A percentile compares a stretch with the other conserved stretches of the same genome.
phyloP scores from a whole-genome alignment of 768 basidiomycete genomes.

The Rubroboletus satanas region DNA sequence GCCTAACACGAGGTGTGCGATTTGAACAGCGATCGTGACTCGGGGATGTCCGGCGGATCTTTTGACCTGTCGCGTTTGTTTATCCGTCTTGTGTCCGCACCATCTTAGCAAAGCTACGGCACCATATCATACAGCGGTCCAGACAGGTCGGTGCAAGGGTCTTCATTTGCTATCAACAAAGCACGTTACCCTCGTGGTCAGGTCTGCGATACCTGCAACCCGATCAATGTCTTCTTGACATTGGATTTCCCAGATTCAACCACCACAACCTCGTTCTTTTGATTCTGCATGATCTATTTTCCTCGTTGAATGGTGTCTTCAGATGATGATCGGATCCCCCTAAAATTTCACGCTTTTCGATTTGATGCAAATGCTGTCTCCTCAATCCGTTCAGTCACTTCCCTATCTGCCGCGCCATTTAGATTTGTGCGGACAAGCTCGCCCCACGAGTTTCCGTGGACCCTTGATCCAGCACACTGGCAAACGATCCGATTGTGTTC shows the following conservation, averaged over 20 bases:
- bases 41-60: conserved; percentile 22
- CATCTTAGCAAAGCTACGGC: conserved; percentile 13
- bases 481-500: neutral
- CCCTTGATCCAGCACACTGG: conserved; percentile 16
- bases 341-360: conserved; percentile 1
- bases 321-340: conserved; percentile 3
- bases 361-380: conserved; percentile 4
- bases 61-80: conserved; percentile 16
- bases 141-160: conserved; percentile 13
- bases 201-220: conserved; percentile 3
- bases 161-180: conserved; percentile 11
- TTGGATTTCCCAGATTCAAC: conserved; percentile 7
- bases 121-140: conserved; percentile 7
- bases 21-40: conserved; percentile 15
- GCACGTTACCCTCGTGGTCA: conserved; percentile 22
- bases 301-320: conserved; percentile 9
- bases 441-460: conserved; percentile 7
- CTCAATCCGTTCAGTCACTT: conserved; percentile 3
- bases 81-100: conserved; percentile 21
- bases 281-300: conserved; percentile 3
- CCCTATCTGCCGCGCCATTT: conserved; percentile 1
- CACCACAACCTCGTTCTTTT: conserved; percentile 3
- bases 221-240: conserved; percentile 10
- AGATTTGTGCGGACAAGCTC: conserved; percentile 6
- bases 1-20: conserved; percentile 20